phyloP scores from a whole-genome alignment of 306 rosid genomes.

The Dryas octopetala region DNA sequence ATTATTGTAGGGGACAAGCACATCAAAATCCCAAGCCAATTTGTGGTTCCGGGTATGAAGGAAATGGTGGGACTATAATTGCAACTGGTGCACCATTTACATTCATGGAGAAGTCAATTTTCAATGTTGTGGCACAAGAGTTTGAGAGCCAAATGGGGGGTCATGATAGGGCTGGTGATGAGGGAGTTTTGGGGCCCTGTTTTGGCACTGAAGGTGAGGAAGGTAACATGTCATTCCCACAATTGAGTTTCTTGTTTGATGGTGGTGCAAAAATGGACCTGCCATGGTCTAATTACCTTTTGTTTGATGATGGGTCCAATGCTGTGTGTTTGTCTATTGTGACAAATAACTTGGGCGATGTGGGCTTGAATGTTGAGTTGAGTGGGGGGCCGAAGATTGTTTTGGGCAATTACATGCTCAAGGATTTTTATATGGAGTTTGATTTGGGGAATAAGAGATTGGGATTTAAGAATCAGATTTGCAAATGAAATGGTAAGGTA shows the following conservation, averaged over 20 bases:
- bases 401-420: background rate
- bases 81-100: background rate
- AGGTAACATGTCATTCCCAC: background rate
- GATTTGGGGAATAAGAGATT: background rate
- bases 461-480: background rate
- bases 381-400: constrained; percentile 5
- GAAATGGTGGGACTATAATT: constrained; percentile 8
- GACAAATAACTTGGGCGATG: background rate
- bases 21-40: background rate
- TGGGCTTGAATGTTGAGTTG: background rate
- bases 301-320: background rate
- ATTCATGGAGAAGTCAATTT: constrained; percentile 6
- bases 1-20: no score
- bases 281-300: background rate
- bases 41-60: background rate
- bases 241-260: background rate
- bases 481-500: no score
- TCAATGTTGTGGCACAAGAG: background rate
- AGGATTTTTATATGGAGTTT: no score
- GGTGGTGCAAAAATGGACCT: constrained; percentile 12
- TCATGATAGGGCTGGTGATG: background rate
- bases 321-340: constrained; percentile 7
- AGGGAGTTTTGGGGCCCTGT: constrained; percentile 8
- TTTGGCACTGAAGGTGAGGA: background rate
- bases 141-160: constrained; percentile 3